Evolutionary conservation across 192 early-diverging fungal genomes (phyloP).

Genomic region (Entomortierella chlamydospora): DNA sequence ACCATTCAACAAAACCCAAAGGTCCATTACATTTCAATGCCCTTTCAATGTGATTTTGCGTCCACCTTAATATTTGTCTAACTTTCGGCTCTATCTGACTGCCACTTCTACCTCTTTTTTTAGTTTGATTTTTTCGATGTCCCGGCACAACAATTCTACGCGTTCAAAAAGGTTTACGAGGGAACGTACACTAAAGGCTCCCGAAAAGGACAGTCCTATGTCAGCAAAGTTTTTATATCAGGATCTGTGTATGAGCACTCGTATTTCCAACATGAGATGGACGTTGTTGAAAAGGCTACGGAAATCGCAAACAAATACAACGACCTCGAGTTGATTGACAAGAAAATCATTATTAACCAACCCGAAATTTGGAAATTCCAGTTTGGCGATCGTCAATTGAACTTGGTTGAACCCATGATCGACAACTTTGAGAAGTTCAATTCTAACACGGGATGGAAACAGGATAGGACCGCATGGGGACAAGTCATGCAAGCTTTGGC

Average conservation of each 20-base stretch:
- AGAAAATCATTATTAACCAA: background rate
- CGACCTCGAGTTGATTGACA: background rate
- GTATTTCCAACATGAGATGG: background rate
- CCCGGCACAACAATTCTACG: no score
- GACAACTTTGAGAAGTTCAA: slow-evolving; percentile 1
- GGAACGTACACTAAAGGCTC: background rate
- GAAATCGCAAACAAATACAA: background rate
- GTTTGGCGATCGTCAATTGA: background rate
- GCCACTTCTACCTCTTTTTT: no score
- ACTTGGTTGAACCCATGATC: background rate
- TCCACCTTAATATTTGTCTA: no score
- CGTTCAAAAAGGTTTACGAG: background rate
- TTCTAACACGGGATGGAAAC: background rate
- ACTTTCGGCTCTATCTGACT: no score
- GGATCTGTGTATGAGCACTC: background rate
- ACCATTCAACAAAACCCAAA: no score
- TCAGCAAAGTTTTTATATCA: background rate
- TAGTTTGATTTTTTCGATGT: no score
- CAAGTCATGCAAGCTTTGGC: background rate
- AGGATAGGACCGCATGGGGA: background rate
- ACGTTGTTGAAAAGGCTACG: background rate
- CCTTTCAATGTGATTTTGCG: no score
- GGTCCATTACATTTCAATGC: no score
- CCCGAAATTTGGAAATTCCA: background rate
- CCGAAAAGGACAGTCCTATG: background rate